Conservation (phyloP, 176 grass and related monocot species). For the Oryza meyeriana region DNA sequence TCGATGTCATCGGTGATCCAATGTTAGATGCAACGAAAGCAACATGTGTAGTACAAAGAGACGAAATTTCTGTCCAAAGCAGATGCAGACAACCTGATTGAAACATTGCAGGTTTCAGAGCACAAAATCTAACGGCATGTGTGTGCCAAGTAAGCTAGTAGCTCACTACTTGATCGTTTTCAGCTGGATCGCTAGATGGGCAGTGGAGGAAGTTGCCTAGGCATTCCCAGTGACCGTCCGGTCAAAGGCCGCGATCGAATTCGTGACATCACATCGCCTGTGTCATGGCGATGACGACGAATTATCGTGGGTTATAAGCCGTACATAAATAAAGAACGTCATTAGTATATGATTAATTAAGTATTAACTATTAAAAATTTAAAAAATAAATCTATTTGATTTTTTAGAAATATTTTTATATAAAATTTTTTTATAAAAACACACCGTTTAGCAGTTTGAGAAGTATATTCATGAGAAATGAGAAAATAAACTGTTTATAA, state of each 20-base stretch:
- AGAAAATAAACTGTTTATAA: too few relatives aligned
- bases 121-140: background rate
- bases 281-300: conserved; percentile 45
- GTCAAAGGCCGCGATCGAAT: conserved; percentile 26
- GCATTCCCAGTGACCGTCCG: conserved; percentile 4
- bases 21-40: background rate
- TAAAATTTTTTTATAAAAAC: too few relatives aligned
- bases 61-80: background rate
- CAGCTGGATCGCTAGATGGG: background rate
- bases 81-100: background rate
- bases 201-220: conserved; percentile 22
- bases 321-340: too few relatives aligned
- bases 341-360: too few relatives aligned
- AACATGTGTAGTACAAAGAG: background rate
- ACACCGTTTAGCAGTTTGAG: too few relatives aligned
- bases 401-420: too few relatives aligned
- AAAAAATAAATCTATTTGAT: too few relatives aligned
- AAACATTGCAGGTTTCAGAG: background rate
- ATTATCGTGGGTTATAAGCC: too few relatives aligned
- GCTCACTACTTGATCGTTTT: background rate
- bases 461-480: too few relatives aligned
- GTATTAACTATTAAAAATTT: too few relatives aligned
- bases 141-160: background rate
- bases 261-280: conserved; percentile 11
- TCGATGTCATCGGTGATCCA: background rate